These are phyloP conservation scores for Zygoascus meyerae DNA, from an alignment of 1,139 yeast genomes.

Conservation along the genomic window DNA sequence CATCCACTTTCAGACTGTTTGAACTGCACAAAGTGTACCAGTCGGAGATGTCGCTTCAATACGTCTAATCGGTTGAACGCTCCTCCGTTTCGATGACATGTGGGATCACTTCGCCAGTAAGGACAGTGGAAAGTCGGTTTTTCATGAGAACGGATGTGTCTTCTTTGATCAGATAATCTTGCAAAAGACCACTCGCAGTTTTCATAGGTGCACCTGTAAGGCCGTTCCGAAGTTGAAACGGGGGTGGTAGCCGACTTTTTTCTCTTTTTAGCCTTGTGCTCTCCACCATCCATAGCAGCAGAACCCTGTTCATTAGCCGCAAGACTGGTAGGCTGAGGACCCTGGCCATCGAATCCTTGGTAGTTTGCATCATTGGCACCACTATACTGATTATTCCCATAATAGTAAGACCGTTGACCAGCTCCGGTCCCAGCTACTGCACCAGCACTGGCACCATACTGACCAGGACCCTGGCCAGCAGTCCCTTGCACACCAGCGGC, in stretches of 20 bases:
- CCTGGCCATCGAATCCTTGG: conserved; percentile 2
- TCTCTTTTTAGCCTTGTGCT: conserved; percentile 11
- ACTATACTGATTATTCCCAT: conserved; percentile 7
- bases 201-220: conserved; percentile 47
- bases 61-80: conserved; percentile 67
- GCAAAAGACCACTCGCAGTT: conserved; percentile 66
- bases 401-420: not conserved
- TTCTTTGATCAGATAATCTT: conserved; percentile 57
- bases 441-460: no score
- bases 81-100: conserved; percentile 70
- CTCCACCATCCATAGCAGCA: conserved; percentile 4
- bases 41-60: conserved; percentile 57
- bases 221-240: conserved; percentile 32
- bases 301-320: conserved; percentile 6
- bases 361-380: conserved; percentile 6
- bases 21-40: conserved; percentile 55
- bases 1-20: conserved; percentile 51
- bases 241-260: conserved; percentile 15
- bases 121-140: conserved; percentile 67
- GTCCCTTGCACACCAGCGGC: no score
- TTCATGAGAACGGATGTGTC: conserved; percentile 60
- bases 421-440: not conserved
- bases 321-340: conserved; percentile 4
- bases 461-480: no score
- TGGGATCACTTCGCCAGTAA: conserved; percentile 57